These are phyloP conservation scores for Immersiporthe knoxdaviesiana DNA, from an alignment of 2,329 filamentous ascomycete genomes.

Conservation along the genomic window DNA sequence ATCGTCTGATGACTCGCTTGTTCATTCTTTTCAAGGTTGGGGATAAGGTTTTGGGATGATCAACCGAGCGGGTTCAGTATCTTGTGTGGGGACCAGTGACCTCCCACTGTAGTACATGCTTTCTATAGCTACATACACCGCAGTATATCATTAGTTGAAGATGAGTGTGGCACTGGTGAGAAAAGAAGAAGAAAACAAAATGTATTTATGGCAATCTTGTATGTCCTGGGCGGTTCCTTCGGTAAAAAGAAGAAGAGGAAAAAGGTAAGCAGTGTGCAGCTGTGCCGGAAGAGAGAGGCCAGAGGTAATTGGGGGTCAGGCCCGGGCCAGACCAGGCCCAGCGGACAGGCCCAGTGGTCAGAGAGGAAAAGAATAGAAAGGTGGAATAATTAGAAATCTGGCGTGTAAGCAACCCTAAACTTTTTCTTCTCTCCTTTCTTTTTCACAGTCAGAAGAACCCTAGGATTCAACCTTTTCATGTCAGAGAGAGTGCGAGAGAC, in stretches of 20 bases:
- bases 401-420: too few relatives aligned
- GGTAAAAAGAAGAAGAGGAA: neutral
- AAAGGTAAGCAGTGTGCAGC: neutral
- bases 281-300: neutral
- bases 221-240: neutral
- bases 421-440: too few relatives aligned
- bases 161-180: neutral
- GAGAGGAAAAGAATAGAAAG: neutral
- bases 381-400: neutral
- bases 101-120: neutral
- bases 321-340: neutral
- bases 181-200: neutral
- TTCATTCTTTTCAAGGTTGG: conserved; percentile 15
- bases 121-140: neutral
- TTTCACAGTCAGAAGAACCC: too few relatives aligned
- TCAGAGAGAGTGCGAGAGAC: too few relatives aligned
- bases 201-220: neutral
- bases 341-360: neutral
- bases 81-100: neutral
- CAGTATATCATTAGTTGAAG: too few relatives aligned
- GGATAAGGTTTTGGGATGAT: conserved; percentile 14
- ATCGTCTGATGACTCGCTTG: neutral
- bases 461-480: neutral
- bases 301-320: neutral
- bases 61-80: neutral